Base-by-base conservation (phyloP, 108 stramenopile species). In the Hondaea fermentalgiana region DNA sequence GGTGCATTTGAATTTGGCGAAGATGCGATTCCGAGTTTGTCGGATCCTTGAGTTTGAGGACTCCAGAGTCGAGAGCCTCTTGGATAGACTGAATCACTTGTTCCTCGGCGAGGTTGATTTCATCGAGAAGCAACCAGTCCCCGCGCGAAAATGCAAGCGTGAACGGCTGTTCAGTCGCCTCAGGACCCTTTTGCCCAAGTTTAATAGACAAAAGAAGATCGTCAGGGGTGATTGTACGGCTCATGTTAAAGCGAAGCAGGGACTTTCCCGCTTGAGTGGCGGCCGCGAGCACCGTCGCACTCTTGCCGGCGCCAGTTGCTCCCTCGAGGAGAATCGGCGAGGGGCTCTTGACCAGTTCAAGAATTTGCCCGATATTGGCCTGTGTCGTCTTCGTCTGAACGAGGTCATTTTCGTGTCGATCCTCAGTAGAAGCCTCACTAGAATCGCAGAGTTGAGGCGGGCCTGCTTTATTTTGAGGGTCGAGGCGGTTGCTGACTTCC, bases 41-140 rank as follows among this genome's bases (percentile, higher is more conserved):
- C 6, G 87, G 87, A 28, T 87, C 53, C 44, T 49, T 72, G 53
- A 72, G 5, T 5, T 69, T 69, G 51, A 88, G 72, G 5, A 88
- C 69, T 6, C 87, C 87, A 28, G 51, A 57, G 69, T 88, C 72
- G n/a, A 88, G 53, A 8, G 72, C 72, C 25, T 64, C 88, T 3
- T 87, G 17, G 1, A 87, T 87, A 0, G 57, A 57, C 57, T 87
- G 87, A 14, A 88, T 25, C 12, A 88, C 88, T 5, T 72, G 51
- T 8, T 88, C 88, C 43, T 88, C 60, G 5, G 88, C 88, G 0
- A 88, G 88, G 42, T 88, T 88, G 47, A 88, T 88, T 59, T 88
- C 88, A 43, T 88, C 88, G 17, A 88, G 53, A 23, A 88, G 51
- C 5, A 88, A 53, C 72, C 69, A 72, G 88, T 88, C 23, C 14